These are phyloP conservation scores for Xylaria palmicola DNA, from an alignment of 495 filamentous ascomycete species.

Conservation along the genomic window DNA sequence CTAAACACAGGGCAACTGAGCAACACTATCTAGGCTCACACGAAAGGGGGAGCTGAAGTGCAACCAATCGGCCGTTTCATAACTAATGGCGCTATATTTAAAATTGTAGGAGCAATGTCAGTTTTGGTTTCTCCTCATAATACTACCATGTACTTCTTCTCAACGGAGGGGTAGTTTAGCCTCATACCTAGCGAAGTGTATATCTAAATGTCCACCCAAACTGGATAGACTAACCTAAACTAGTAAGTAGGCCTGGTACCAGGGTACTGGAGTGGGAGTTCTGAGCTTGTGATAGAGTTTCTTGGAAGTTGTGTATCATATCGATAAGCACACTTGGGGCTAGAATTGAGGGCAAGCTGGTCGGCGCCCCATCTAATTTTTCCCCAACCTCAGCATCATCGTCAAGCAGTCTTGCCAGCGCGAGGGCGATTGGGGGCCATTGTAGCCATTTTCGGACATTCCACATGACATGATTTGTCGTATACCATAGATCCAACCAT, in stretches of 20 bases:
- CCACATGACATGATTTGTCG: slow-evolving; percentile 14
- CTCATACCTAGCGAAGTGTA: no score
- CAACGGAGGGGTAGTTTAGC: no score
- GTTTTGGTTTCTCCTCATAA: no score
- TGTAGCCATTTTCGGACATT: slow-evolving; percentile 11
- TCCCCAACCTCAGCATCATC: slow-evolving; percentile 33
- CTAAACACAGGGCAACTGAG: no score
- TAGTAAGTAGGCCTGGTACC: neutral
- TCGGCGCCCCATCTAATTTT: slow-evolving; percentile 43
- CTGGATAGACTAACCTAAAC: neutral
- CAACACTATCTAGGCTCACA: no score
- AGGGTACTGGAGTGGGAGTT: neutral
- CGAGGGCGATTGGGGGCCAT: neutral
- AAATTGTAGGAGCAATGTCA: no score
- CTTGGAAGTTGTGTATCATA: slow-evolving; percentile 40
- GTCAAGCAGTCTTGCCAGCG: neutral
- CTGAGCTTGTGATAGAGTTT: slow-evolving; percentile 1
- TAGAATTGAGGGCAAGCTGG: slow-evolving; percentile 46
- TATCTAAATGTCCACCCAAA: no score
- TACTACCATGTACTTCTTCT: no score
- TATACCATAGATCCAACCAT: slow-evolving; percentile 21
- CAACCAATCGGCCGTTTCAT: no score
- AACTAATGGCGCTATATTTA: no score
- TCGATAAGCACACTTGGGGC: slow-evolving; percentile 35
- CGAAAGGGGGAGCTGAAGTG: no score